These are phyloP conservation scores for Dactylellina haptotyla DNA, from an alignment of 2,329 filamentous ascomycete species.

Conservation along the genomic window DNA sequence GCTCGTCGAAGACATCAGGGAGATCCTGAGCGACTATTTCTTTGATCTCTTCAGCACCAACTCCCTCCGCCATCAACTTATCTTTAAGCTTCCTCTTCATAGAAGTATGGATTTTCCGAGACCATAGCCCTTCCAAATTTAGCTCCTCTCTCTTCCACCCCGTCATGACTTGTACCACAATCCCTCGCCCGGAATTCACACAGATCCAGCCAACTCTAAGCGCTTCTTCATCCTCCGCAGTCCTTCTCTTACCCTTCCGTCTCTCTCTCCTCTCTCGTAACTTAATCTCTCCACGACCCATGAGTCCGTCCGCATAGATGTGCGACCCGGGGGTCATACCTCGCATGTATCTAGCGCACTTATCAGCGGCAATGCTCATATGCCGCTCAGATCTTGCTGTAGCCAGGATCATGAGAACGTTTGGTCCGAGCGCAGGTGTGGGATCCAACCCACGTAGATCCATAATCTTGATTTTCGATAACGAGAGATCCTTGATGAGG, in stretches of 20 bases:
- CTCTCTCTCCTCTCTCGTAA: conserved; percentile 82
- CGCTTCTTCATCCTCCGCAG: conserved; percentile 75
- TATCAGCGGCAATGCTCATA: conserved; percentile 87
- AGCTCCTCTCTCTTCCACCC: conserved; percentile 75
- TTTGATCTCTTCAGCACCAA: conserved; percentile 25
- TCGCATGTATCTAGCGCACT: conserved; percentile 84
- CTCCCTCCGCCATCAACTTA: conserved; percentile 19
- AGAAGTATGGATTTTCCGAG: conserved; percentile 62
- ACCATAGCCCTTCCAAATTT: conserved; percentile 73
- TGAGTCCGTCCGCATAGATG: conserved; percentile 79
- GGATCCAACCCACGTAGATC: conserved; percentile 87
- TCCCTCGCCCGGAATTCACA: conserved; percentile 78
- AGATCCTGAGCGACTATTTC: conserved; percentile 16
- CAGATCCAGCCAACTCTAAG: conserved; percentile 96
- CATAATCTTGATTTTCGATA: conserved; percentile 81
- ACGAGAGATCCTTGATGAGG: conserved; percentile 82
- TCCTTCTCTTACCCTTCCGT: conserved; percentile 82
- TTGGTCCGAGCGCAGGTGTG: conserved; percentile 84
- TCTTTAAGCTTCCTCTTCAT: conserved; percentile 59
- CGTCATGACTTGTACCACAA: conserved; percentile 78
- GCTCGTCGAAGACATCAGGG: conserved; percentile 17
- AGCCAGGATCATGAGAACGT: conserved; percentile 90
- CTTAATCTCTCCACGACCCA: conserved; percentile 91
- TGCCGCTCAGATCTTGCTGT: conserved; percentile 93
- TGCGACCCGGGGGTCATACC: conserved; percentile 62